Base-by-base conservation (phyloP, 2,329 filamentous ascomycete species). In the Trichoderma koningiopsis region DNA sequence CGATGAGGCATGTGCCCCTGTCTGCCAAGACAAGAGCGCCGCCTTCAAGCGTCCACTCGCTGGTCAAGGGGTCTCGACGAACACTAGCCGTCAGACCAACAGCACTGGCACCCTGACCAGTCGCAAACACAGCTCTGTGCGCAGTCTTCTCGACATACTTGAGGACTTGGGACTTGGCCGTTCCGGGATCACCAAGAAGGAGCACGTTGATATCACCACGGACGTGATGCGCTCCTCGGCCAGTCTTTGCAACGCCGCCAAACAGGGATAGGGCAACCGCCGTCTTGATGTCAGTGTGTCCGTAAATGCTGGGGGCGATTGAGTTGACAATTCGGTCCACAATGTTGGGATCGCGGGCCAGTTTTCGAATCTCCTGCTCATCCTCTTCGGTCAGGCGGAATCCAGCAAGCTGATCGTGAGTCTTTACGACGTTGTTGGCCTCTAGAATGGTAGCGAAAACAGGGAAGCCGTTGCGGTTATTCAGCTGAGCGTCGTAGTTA, bases 71-170 rank as follows among this genome's bases (percentile, higher is more conserved):
- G 78, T 99, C 96, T 72, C 95, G 92, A 73, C 96, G 93, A 71
- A 99, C 96, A 80, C 93, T 97, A 71, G 96, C 96, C 70, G 96
- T 99, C 74, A 99, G 86, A 94, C 96, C 96, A 71, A 99, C 96
- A 61, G 96, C 96, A 77, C 92, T 97, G 74, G 96, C 96, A 81
- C 96, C 96, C 81, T 99, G 96, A 77, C 96, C 96, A 1, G 96
- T 99, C 4, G 96, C 96, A 79, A 99, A 99, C 37, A 99, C 96
- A 24, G 96, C 96, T 70, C 96, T 89, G 77, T 98, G 96, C 0
- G 96, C 96, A 5, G 95, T 97, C 84, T 97, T 97, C 81, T 99
- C 96, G 14, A 97, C 92, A 77, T 97, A 99, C 80, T 99, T 99
- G 71, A 99, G 87, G 16, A 98, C 89, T 79, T 99, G 96, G 0